Conservation (phyloP, 495 filamentous ascomycete species). For the Aspergillus indologenus region DNA sequence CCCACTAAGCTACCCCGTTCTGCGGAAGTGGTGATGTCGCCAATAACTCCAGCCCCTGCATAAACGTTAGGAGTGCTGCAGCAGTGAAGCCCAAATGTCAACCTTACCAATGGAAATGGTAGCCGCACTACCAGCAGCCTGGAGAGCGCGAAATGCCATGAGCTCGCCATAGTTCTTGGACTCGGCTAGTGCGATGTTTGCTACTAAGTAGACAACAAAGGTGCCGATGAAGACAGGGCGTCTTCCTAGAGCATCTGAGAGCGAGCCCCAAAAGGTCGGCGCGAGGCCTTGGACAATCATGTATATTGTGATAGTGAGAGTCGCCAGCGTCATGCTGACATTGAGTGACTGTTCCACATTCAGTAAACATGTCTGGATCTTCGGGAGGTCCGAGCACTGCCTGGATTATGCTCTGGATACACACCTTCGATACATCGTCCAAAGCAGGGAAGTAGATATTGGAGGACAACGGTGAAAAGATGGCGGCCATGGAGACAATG, state of each 20-base stretch:
- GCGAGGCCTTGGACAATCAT: constrained; percentile 48
- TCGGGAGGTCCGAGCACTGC: background rate
- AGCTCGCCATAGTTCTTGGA: constrained; percentile 61
- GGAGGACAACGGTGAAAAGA: constrained; percentile 64
- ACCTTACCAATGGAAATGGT: constrained; percentile 42
- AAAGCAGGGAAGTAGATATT: constrained; percentile 81
- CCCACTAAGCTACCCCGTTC: constrained; percentile 41
- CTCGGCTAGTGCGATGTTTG: constrained; percentile 62
- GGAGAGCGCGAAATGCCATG: constrained; percentile 60
- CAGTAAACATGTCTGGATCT: constrained; percentile 14
- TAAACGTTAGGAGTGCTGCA: background rate
- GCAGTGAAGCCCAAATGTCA: constrained; percentile 1
- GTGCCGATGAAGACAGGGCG: constrained; percentile 40
- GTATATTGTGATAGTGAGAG: constrained; percentile 41
- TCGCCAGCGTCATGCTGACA: constrained; percentile 33
- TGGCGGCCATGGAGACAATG: constrained; percentile 51
- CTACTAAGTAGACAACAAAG: constrained; percentile 41
- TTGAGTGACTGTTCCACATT: constrained; percentile 12
- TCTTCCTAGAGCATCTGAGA: constrained; percentile 42
- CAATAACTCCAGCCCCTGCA: constrained; percentile 38
- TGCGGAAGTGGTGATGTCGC: constrained; percentile 37
- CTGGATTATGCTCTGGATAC: background rate
- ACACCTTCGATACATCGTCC: constrained; percentile 30
- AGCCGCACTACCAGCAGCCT: constrained; percentile 59
- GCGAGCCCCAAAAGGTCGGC: constrained; percentile 42